Conservation (phyloP, 345 rosid species). For the Ricinus communis region DNA sequence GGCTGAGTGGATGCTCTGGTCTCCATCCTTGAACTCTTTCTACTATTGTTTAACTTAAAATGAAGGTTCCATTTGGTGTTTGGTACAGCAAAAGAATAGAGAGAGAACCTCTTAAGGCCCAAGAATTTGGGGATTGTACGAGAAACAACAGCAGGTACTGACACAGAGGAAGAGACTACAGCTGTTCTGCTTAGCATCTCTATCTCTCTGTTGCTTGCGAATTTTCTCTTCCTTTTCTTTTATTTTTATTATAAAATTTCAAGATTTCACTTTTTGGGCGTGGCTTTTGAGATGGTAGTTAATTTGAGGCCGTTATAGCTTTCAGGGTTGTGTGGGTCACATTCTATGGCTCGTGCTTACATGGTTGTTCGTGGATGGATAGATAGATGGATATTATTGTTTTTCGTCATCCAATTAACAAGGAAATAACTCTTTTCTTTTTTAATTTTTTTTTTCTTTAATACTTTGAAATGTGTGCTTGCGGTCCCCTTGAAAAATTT, state of each 20-base stretch:
- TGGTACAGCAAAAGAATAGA: constrained; percentile 16
- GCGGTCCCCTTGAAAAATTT: too few relatives aligned
- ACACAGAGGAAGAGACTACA: constrained; percentile 11
- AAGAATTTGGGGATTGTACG: constrained; percentile 21
- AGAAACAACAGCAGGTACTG: constrained; percentile 24
- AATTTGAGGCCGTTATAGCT: constrained; percentile 32
- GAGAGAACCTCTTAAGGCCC: constrained; percentile 21
- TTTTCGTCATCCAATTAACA: constrained; percentile 15
- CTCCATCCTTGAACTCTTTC: constrained; percentile 33
- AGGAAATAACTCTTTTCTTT: too few relatives aligned
- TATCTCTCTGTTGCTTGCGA: neutral
- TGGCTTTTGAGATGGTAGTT: constrained; percentile 4
- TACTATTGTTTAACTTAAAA: constrained; percentile 14
- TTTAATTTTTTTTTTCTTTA: too few relatives aligned
- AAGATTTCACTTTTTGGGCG: neutral
- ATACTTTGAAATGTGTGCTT: neutral
- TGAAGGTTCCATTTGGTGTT: constrained; percentile 10
- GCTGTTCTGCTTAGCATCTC: constrained; percentile 49
- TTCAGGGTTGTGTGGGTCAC: constrained; percentile 3
- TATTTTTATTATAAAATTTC: too few relatives aligned
- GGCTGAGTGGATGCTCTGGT: constrained; percentile 61
- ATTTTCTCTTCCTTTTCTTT: neutral
- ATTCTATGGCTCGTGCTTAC: constrained; percentile 3
- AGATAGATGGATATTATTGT: neutral
- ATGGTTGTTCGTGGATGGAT: constrained; percentile 26